These are phyloP conservation scores for Colletotrichum sp. DNA, from an alignment of 2,329 filamentous ascomycete genomes.

Conservation along the genomic window DNA sequence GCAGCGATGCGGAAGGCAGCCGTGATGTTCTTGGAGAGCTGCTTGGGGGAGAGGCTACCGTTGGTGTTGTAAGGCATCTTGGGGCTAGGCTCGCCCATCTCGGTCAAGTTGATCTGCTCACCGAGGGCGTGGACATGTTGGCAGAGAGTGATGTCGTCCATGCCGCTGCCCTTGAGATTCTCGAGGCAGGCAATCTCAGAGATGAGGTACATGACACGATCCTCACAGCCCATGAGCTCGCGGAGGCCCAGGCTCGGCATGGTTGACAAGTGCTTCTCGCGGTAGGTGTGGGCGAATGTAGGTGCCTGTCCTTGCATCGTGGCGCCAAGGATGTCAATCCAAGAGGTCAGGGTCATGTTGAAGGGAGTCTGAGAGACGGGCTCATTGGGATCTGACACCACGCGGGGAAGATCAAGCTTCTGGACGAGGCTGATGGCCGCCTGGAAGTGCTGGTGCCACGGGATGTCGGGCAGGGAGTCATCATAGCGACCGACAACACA, in stretches of 20 bases:
- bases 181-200: slow-evolving; percentile 97
- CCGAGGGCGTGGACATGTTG: slow-evolving; percentile 88
- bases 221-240: slow-evolving; percentile 97
- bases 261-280: slow-evolving; percentile 84
- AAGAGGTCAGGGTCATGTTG: slow-evolving; percentile 92
- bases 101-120: slow-evolving; percentile 83
- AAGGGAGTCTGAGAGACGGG: slow-evolving; percentile 75
- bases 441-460: slow-evolving; percentile 97
- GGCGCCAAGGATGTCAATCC: slow-evolving; percentile 96
- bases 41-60: slow-evolving; percentile 79
- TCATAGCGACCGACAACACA: slow-evolving; percentile 87
- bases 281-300: slow-evolving; percentile 91
- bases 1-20: slow-evolving; percentile 90
- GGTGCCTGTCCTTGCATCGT: slow-evolving; percentile 90
- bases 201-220: slow-evolving; percentile 96
- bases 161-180: slow-evolving; percentile 80
- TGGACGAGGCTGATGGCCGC: slow-evolving; percentile 85
- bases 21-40: slow-evolving; percentile 88
- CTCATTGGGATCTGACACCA: slow-evolving; percentile 66
- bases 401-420: slow-evolving; percentile 78
- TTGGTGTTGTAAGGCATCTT: slow-evolving; percentile 69
- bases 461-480: slow-evolving; percentile 86
- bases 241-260: slow-evolving; percentile 74
- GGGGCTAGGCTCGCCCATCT: slow-evolving; percentile 64
- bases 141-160: slow-evolving; percentile 87